These are phyloP conservation scores for Xylariaceae sp. DNA, from an alignment of 2,329 filamentous ascomycete species.

Conservation along the genomic window DNA sequence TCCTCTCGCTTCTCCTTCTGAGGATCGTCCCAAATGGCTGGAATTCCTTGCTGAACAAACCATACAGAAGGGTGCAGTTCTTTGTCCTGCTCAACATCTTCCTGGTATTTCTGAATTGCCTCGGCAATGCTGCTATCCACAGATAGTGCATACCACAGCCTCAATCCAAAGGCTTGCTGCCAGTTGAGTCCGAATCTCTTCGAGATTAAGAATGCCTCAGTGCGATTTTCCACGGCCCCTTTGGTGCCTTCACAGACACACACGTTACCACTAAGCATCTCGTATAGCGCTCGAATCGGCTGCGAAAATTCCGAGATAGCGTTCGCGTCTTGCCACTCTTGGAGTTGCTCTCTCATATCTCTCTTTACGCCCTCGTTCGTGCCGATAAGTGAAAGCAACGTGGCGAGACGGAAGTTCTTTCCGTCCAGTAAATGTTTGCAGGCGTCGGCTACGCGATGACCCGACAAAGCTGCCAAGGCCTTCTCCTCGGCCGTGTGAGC, in stretches of 20 bases:
- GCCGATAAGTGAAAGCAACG: constrained; percentile 76
- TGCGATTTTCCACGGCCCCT: constrained; percentile 70
- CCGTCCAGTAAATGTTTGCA: constrained; percentile 72
- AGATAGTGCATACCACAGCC: constrained; percentile 79
- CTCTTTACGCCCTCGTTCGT: constrained; percentile 62
- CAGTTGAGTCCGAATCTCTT: constrained; percentile 82
- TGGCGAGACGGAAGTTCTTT: constrained; percentile 77
- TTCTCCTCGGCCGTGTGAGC: constrained; percentile 70
- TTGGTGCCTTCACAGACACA: constrained; percentile 74
- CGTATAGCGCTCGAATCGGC: constrained; percentile 79
- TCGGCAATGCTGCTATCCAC: constrained; percentile 62
- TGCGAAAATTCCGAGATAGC: constrained; percentile 83
- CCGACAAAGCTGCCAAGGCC: constrained; percentile 73
- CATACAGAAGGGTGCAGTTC: constrained; percentile 71
- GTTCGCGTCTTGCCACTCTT: constrained; percentile 77
- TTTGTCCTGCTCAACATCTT: constrained; percentile 64
- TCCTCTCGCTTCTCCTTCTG: constrained; percentile 61
- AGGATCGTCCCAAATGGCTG: constrained; percentile 56
- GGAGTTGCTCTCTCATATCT: constrained; percentile 74
- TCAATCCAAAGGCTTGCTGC: constrained; percentile 87
- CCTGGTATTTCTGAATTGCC: constrained; percentile 67
- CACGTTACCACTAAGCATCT: constrained; percentile 83
- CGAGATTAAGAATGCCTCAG: constrained; percentile 74
- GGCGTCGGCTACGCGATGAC: constrained; percentile 73
- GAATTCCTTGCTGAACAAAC: constrained; percentile 57